Evolutionary conservation across 345 rosid species (phyloP).

Genomic region (Geranium rotundifolium): DNA sequence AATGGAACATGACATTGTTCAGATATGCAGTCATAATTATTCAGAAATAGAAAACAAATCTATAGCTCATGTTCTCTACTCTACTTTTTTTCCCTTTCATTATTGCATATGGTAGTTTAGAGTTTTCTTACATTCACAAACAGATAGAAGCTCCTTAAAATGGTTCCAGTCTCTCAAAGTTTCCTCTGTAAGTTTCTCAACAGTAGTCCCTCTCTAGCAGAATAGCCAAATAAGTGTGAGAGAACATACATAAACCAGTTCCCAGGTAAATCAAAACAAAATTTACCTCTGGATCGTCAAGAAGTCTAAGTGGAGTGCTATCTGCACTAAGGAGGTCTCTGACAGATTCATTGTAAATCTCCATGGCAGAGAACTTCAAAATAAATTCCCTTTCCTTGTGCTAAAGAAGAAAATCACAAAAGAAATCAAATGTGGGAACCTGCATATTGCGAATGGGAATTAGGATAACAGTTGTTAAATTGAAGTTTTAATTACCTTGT

Average conservation of each 20-base stretch:
- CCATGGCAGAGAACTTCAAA: constrained; percentile 84
- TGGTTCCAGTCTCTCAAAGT: constrained; percentile 60
- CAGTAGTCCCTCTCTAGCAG: constrained; percentile 74
- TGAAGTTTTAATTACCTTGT: constrained; percentile 34
- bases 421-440: constrained; percentile 3
- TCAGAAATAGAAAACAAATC: not conserved
- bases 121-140: constrained; percentile 55
- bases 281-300: constrained; percentile 90
- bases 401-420: constrained; percentile 23
- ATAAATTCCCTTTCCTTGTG: constrained; percentile 74
- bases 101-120: constrained; percentile 1
- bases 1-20: constrained; percentile 1
- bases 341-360: constrained; percentile 92
- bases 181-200: constrained; percentile 83
- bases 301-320: constrained; percentile 62
- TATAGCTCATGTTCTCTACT: not conserved
- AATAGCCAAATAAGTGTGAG: constrained; percentile 14
- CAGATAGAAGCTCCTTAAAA: constrained; percentile 59
- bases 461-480: constrained; percentile 2
- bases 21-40: constrained; percentile 10
- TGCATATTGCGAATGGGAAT: not conserved
- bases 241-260: constrained; percentile 8
- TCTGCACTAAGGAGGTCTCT: constrained; percentile 76
- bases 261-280: constrained; percentile 9
- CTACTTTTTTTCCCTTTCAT: not conserved